Conservation (phyloP, 139 green algal genomes). For the Chlorella sp. region DNA sequence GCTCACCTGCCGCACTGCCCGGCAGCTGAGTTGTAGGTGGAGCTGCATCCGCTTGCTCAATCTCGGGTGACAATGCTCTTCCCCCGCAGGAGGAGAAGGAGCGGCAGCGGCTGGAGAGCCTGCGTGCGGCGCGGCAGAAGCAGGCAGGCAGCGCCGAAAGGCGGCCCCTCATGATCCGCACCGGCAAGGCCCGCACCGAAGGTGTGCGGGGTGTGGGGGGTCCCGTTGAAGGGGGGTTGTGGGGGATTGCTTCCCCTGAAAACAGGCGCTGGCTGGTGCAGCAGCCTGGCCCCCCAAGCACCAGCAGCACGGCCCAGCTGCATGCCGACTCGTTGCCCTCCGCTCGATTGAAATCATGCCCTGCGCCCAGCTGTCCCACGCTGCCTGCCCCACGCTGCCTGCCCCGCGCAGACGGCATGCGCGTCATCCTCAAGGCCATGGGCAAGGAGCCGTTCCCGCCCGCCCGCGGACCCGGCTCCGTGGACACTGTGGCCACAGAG, state of each 20-base stretch:
- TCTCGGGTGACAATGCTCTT: no score
- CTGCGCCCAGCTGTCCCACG: no score
- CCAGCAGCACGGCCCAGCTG: neutral
- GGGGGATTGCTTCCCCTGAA: no score
- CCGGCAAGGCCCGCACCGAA: slow-evolving; percentile 47
- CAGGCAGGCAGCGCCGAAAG: neutral
- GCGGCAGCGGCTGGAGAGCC: slow-evolving; percentile 14
- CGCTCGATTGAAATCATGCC: neutral
- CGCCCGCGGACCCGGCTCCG: slow-evolving; percentile 15
- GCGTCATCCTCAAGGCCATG: slow-evolving; percentile 44
- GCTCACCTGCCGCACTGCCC: no score
- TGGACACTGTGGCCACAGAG: slow-evolving; percentile 26
- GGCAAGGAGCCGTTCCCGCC: slow-evolving; percentile 42
- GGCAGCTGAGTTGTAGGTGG: no score
- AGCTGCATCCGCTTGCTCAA: no score
- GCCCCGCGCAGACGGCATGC: slow-evolving; percentile 14
- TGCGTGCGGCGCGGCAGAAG: neutral
- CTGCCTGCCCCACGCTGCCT: neutral
- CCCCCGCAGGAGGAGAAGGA: slow-evolving; percentile 5
- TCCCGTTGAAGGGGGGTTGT: neutral
- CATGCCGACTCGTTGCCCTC: neutral
- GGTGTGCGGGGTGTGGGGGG: neutral
- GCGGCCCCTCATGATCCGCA: slow-evolving; percentile 57
- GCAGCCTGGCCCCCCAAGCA: no score
- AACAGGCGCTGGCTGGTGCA: no score